Base-by-base conservation (phyloP, 2,329 filamentous ascomycete genomes). In the Bipolaris gigantea region DNA sequence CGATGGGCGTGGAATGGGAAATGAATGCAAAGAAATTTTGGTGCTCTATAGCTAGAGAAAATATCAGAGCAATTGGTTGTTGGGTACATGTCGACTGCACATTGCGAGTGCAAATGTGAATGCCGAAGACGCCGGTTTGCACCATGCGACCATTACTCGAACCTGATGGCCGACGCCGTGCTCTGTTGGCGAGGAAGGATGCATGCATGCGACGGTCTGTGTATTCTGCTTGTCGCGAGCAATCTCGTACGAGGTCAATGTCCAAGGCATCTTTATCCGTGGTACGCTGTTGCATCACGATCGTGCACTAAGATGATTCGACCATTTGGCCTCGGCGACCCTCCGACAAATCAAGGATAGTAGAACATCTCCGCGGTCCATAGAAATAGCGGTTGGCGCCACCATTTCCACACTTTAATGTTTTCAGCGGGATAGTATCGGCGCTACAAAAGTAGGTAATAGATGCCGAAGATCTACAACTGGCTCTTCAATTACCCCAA, bases 141-240 rank as follows among this genome's bases (percentile, higher is more conserved):
- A 23, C 32, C 38, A 8, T 30, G 38, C 27, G 21, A 41, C 21
- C 19, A 35, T 25, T 39, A 23, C 15, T 40, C 18, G 19, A 34
- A 15, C 19, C 15, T 49, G 18, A 10, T 34, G 39, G 4, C 30
- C 38, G 32, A 33, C 18, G 19, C 21, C 21, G 33, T 16, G 33
- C n/a, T 47, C 38, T 40, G 25, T 21, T n/a, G 19, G 21, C 21
- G 8, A n/a, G 3, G 36, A 40, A 42, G 47, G 47, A 33, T 35
- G 21, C 47, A 49, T 49, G 47, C 47, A 41, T 41, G 47, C 47
- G 47, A 49, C 30, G 2, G n/a, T 23, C 27, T 18, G 33, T 33
- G 8, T 25, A 27, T n/a, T 16, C 34, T 46, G 43, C 23, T 27
- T n/a, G 7, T n/a, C 5, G 39, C 23, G 23, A 16, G 15, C 35